phyloP scores from a whole-genome alignment of 179 eudicot species.

The Carnegiea gigantea region DNA sequence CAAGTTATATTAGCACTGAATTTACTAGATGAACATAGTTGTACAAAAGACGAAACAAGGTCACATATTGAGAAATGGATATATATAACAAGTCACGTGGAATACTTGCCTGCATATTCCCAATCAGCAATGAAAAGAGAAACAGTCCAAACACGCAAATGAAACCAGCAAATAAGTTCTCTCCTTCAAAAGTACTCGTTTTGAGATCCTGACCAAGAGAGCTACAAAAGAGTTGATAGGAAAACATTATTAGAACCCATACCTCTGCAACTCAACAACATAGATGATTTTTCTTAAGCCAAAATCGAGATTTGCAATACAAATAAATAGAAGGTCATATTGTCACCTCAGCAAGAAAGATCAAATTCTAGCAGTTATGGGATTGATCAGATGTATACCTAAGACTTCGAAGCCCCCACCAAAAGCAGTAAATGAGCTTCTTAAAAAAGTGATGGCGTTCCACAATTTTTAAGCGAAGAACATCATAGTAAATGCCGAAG shows the following conservation, averaged over 20 bases:
- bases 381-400: conserved; percentile 36
- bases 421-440: conserved; percentile 45
- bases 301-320: too few species aligned
- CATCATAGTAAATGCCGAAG: conserved; percentile 44
- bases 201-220: conserved; percentile 89
- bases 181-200: conserved; percentile 77
- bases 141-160: conserved; percentile 83
- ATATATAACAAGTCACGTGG: neutral
- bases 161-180: conserved; percentile 70
- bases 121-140: conserved; percentile 82
- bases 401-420: conserved; percentile 58
- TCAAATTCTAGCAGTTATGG: neutral
- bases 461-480: conserved; percentile 33
- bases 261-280: neutral
- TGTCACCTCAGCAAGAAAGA: neutral
- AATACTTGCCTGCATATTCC: conserved; percentile 84
- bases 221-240: conserved; percentile 42
- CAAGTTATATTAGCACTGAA: neutral
- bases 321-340: neutral
- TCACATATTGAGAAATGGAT: neutral
- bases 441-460: conserved; percentile 27
- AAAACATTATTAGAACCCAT: neutral
- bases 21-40: neutral
- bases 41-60: neutral
- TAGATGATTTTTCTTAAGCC: neutral